These are phyloP conservation scores for Gremmenia infestans DNA, from an alignment of 2,329 filamentous ascomycete species.

Conservation along the genomic window DNA sequence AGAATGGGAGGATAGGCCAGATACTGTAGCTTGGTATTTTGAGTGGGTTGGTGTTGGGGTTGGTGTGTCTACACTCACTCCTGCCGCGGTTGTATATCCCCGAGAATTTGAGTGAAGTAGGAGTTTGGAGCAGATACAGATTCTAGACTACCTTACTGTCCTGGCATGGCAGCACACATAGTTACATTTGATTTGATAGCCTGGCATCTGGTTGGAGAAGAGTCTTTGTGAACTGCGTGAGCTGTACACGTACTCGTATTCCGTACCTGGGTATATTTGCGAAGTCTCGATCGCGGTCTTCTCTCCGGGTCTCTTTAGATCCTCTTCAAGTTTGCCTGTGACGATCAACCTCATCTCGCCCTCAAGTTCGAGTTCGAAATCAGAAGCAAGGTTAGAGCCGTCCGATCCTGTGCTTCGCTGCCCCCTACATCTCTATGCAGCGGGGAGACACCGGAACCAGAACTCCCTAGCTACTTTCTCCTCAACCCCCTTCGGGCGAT, in stretches of 20 bases:
- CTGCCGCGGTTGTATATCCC: not conserved
- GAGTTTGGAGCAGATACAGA: too few species aligned
- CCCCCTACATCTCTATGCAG: slow-evolving; percentile 4
- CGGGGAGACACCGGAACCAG: slow-evolving; percentile 6
- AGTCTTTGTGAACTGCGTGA: not conserved
- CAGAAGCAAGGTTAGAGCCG: not conserved
- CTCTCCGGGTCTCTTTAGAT: too few species aligned
- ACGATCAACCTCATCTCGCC: not conserved
- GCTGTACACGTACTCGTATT: not conserved
- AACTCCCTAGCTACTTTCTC: slow-evolving; percentile 1
- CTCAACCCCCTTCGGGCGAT: not conserved
- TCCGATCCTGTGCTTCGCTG: slow-evolving; percentile 1
- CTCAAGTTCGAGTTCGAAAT: too few species aligned
- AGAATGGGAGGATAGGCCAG: not conserved
- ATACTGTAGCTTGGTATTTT: too few species aligned
- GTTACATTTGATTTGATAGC: too few species aligned
- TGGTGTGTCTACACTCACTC: not conserved
- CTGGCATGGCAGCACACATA: too few species aligned
- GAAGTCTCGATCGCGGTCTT: too few species aligned
- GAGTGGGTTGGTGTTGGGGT: too few species aligned
- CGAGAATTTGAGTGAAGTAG: not conserved
- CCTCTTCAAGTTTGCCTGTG: not conserved
- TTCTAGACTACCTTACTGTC: too few species aligned
- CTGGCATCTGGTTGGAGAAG: not conserved
- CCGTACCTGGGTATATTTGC: too few species aligned